Evolutionary conservation across 768 basidiomycete genomes (phyloP).

Genomic region (Tulasnella sp.): DNA sequence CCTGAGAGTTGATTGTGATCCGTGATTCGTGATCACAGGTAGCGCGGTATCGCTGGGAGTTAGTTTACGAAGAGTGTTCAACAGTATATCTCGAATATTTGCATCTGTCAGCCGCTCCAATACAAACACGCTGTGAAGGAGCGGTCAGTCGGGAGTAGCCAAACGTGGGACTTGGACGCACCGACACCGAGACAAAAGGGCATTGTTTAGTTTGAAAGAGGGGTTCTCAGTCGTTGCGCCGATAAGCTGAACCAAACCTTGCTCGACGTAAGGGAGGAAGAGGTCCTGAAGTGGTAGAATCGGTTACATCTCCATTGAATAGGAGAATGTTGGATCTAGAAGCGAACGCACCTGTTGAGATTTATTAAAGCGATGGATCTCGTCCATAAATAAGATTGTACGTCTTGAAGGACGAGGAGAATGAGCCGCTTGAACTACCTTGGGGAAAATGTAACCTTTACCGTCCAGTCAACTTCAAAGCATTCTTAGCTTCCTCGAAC

Average conservation of each 20-base stretch:
- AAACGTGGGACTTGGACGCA: constrained; percentile 28
- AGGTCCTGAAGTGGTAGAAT: constrained; percentile 40
- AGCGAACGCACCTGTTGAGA: constrained; percentile 43
- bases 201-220: constrained; percentile 67
- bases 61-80: constrained; percentile 32
- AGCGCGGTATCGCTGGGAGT: constrained; percentile 11
- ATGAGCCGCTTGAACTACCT: not conserved
- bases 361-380: constrained; percentile 71
- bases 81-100: constrained; percentile 48
- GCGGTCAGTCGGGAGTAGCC: constrained; percentile 16
- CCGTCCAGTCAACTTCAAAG: constrained; percentile 55
- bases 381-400: constrained; percentile 72
- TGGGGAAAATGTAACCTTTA: constrained; percentile 22
- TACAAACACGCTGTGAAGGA: constrained; percentile 51
- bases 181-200: constrained; percentile 68
- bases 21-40: not conserved
- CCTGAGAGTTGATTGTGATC: not conserved
- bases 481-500: constrained; percentile 63
- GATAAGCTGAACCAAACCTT: constrained; percentile 62
- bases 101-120: constrained; percentile 54
- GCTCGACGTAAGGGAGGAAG: constrained; percentile 73
- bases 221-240: constrained; percentile 88
- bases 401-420: constrained; percentile 34
- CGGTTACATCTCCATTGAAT: not conserved
- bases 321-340: not conserved